These are phyloP conservation scores for Aphanomyces cochlioides DNA, from an alignment of 352 stramenopile species.

Conservation along the genomic window DNA sequence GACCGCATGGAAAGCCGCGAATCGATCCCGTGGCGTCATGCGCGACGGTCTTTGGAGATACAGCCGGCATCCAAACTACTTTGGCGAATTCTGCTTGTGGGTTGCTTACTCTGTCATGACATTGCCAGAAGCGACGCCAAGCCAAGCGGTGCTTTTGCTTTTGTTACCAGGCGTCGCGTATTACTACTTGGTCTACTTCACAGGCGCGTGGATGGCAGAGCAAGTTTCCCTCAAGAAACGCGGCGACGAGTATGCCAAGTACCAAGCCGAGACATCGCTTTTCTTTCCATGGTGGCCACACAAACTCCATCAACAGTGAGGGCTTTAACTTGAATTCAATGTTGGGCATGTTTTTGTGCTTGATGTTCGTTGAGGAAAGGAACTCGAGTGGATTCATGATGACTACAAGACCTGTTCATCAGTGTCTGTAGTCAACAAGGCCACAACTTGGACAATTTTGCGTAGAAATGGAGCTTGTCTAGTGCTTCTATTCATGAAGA, in stretches of 20 bases:
- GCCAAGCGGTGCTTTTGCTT: neutral
- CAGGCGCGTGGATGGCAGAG: conserved; percentile 27
- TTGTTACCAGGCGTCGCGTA: conserved; percentile 18
- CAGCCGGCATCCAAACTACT: conserved; percentile 42
- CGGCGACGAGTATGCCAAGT: conserved; percentile 13
- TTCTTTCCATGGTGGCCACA: conserved; percentile 19
- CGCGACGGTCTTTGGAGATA: conserved; percentile 37
- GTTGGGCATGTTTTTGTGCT: neutral
- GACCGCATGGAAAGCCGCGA: conserved; percentile 48
- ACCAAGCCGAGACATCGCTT: conserved; percentile 26
- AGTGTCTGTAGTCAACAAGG: neutral
- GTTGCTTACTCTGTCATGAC: conserved; percentile 24
- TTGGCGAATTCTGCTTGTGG: conserved; percentile 39
- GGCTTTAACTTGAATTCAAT: neutral
- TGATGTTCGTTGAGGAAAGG: neutral
- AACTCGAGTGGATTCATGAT: neutral
- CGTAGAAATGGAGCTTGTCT: neutral
- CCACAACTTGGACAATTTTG: neutral
- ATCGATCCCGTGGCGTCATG: conserved; percentile 31
- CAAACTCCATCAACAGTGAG: neutral
- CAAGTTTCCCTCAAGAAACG: conserved; percentile 29
- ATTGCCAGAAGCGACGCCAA: neutral
- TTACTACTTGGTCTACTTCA: conserved; percentile 29
- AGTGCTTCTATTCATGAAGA: neutral
- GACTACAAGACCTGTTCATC: neutral